phyloP scores from a whole-genome alignment of 257 asterid genomes.

The Paulownia fortunei region DNA sequence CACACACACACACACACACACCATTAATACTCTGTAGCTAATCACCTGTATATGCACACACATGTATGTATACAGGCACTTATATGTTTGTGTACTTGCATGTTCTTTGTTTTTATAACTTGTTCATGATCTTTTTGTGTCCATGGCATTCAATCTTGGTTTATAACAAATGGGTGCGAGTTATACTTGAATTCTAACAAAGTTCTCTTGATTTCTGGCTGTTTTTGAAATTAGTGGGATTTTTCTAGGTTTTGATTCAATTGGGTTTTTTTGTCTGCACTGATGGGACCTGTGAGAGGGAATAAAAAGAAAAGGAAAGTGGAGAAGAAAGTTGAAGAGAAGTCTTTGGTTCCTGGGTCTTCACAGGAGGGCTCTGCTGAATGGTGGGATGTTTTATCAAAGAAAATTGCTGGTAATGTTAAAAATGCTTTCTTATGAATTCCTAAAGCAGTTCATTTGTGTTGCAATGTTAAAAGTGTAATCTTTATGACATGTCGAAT shows the following conservation, averaged over 20 bases:
- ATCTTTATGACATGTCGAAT: slow-evolving; percentile 11
- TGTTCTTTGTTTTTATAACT: slow-evolving; percentile 31
- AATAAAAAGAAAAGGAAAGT: slow-evolving; percentile 63
- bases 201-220: slow-evolving; percentile 31
- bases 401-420: slow-evolving; percentile 55
- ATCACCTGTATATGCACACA: slow-evolving; percentile 8
- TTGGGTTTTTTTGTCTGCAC: slow-evolving; percentile 22
- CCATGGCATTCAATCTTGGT: slow-evolving; percentile 21
- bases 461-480: slow-evolving; percentile 15
- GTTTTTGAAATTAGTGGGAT: slow-evolving; percentile 26
- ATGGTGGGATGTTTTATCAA: slow-evolving; percentile 70
- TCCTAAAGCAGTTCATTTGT: slow-evolving; percentile 22
- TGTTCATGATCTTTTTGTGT: slow-evolving; percentile 32
- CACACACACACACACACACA: slow-evolving; percentile 19
- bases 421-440: neutral
- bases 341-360: slow-evolving; percentile 57
- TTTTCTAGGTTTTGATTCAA: slow-evolving; percentile 41
- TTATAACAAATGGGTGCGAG: slow-evolving; percentile 33
- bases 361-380: slow-evolving; percentile 63
- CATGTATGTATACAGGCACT: neutral
- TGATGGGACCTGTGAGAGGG: slow-evolving; percentile 82
- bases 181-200: slow-evolving; percentile 34
- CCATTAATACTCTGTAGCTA: slow-evolving; percentile 28
- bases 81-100: slow-evolving; percentile 12
- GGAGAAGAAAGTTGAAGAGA: slow-evolving; percentile 61